Conservation (phyloP, 768 basidiomycete species). For the Pseudohyphozyma bogoriensis region DNA sequence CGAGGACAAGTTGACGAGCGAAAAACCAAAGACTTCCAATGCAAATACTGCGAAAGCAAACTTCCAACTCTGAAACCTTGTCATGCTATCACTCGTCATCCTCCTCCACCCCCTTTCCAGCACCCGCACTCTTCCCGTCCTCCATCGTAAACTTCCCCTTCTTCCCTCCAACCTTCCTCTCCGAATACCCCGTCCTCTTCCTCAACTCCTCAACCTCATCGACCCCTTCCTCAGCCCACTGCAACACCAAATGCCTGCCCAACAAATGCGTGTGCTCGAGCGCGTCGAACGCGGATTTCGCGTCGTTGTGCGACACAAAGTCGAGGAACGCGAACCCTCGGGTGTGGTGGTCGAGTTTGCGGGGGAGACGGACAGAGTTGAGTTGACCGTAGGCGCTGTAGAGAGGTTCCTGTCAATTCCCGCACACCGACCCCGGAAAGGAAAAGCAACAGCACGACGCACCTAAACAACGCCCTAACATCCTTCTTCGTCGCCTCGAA, state of each 20-base stretch:
- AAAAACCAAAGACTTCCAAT: too few relatives aligned
- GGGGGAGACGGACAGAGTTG: slow-evolving; percentile 87
- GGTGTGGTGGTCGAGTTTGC: slow-evolving; percentile 75
- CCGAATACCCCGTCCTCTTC: slow-evolving; percentile 51
- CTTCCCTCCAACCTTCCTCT: slow-evolving; percentile 34
- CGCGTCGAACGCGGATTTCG: slow-evolving; percentile 74
- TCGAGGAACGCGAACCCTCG: slow-evolving; percentile 97
- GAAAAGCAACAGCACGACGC: slow-evolving; percentile 38
- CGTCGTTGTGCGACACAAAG: slow-evolving; percentile 79
- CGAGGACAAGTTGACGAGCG: too few relatives aligned
- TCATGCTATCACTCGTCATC: slow-evolving; percentile 31
- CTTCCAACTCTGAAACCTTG: too few relatives aligned
- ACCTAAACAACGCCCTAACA: slow-evolving; percentile 80
- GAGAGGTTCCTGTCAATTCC: not conserved
- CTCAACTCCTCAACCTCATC: slow-evolving; percentile 55
- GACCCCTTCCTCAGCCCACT: slow-evolving; percentile 76
- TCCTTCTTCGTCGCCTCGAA: slow-evolving; percentile 95
- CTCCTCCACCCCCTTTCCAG: too few relatives aligned
- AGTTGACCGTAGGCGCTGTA: slow-evolving; percentile 75
- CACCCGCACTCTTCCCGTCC: not conserved
- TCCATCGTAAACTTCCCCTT: not conserved
- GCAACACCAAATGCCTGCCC: slow-evolving; percentile 83
- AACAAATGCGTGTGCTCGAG: slow-evolving; percentile 91
- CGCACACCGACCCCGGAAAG: not conserved
- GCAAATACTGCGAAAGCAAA: too few relatives aligned